Evolutionary conservation across 2,329 filamentous ascomycete species (phyloP), one percentile per base, ranked within the genome.

Genomic region (Colletotrichum noveboracense): DNA sequence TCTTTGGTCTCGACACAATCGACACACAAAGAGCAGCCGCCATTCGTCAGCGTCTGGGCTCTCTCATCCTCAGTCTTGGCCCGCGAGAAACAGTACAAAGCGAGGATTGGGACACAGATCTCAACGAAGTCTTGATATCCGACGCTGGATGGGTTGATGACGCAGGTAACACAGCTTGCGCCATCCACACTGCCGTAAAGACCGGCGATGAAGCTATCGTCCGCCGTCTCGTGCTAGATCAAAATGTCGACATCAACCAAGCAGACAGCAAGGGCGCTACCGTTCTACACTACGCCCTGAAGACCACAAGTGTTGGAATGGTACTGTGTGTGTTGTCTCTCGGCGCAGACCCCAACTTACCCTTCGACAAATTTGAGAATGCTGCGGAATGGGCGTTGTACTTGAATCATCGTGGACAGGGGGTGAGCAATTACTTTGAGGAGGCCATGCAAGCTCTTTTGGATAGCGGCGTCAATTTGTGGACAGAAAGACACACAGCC

Each of bases 31-130:
- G n/a, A n/a, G 10, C 43, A n/a, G 6, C n/a, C 43, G 0, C 43
- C 12, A 52, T 52, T 13, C 0, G 43, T 0, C 0, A 52, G 1
- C 43, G n/a, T 1, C 43, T 52, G 0, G 43, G 43, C 43, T 0
- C 43, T 21, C 43, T 52, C 0, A 21, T 52, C 2, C 43, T 0
- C 43, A 52, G 43, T 21, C 43, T 52, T 7, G 43, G 38, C 1
- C 18, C 0, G 5, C 38, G 0, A 1, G 38, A 12, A 48, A 48
- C 6, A 16, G 34, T 38, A 7, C 34, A 24, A n/a, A n/a, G n/a
- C n/a, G n/a, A n/a, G n/a, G n/a, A n/a, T n/a, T n/a, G n/a, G n/a
- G n/a, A n/a, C n/a, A n/a, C n/a, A n/a, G n/a, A n/a, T n/a, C n/a
- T n/a, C n/a, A n/a, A n/a, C n/a, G n/a, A n/a, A n/a, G n/a, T n/a